Evolutionary conservation across 352 stramenopile species (phyloP), one percentile per base, ranked within the genome.

Genomic region (Pythium insidiosum): DNA sequence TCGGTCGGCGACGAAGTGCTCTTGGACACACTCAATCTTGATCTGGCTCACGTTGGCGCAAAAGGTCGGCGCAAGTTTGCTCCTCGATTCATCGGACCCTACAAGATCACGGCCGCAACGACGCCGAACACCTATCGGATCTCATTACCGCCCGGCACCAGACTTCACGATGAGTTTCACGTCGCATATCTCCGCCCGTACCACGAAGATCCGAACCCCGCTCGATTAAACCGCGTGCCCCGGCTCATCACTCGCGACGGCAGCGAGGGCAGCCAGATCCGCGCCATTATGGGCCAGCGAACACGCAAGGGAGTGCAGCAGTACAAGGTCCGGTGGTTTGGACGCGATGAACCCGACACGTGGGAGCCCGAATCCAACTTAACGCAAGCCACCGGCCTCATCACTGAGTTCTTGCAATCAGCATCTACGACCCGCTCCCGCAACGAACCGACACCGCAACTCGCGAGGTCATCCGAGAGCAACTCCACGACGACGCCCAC

Each of bases 11-110:
- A 61, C 34, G 15, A 35, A 38, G 46, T 61, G 1, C 36, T 61
- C 19, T 37, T 56, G 6, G 46, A 61, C n/a, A 61, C 53, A 2
- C 38, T 37, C 23, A 54, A 61, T 20, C 26, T 61, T 4, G 34
- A 47, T 16, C 30, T 45, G 6, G 18, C 13, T 18, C 41, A 61
- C 25, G n/a, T 41, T 13, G 46, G 53, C 12, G 44, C 42, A 1
- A 34, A 7, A 0, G 46, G 53, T 25, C 38, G 26, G 13, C 47
- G 45, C 6, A 61, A 61, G 30, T 28, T 61, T 13, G 29, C 41
- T 2, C 21, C 53, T 1, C 28, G 46, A 3, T 56, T 55, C 18
- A 61, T 61, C 19, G 46, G 46, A n/a, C 45, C 46, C 0, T 55
- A 55, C 44, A 25, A 19, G 2, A 37, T 61, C 0, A 6, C 48